Conservation (phyloP, 2,329 filamentous ascomycete genomes). For the Ceratocystis alfenasii region DNA sequence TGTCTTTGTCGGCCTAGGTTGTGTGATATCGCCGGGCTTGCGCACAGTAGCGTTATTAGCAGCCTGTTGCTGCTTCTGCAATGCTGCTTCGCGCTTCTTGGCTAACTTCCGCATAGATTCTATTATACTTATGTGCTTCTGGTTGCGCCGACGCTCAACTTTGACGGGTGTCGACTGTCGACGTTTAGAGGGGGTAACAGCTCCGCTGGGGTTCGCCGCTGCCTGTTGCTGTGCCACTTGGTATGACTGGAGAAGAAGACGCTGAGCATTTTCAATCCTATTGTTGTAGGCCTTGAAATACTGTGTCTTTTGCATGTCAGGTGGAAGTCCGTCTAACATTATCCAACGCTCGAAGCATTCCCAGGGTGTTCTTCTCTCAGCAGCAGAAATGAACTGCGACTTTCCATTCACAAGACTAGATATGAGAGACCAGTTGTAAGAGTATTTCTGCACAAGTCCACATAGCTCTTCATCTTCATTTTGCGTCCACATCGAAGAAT, state of each 20-base stretch:
- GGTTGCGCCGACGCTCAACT: slow-evolving; percentile 76
- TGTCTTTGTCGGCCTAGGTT: slow-evolving; percentile 51
- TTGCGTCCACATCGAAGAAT: slow-evolving; percentile 81
- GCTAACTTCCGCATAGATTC: slow-evolving; percentile 92
- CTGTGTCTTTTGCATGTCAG: slow-evolving; percentile 87
- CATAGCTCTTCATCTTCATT: slow-evolving; percentile 85
- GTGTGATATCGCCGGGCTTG: slow-evolving; percentile 55
- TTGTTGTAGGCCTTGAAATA: slow-evolving; percentile 71
- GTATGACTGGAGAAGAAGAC: slow-evolving; percentile 42
- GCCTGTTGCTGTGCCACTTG: slow-evolving; percentile 37
- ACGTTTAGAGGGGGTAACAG: slow-evolving; percentile 33
- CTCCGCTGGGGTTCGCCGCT: slow-evolving; percentile 22
- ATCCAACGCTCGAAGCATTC: slow-evolving; percentile 98
- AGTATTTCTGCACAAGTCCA: slow-evolving; percentile 75
- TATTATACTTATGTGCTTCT: slow-evolving; percentile 76
- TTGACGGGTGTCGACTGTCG: slow-evolving; percentile 58
- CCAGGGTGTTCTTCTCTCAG: slow-evolving; percentile 88
- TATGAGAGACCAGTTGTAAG: slow-evolving; percentile 96
- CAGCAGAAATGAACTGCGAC: slow-evolving; percentile 69
- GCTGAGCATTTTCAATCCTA: slow-evolving; percentile 49
- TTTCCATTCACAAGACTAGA: slow-evolving; percentile 63
- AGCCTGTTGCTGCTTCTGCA: slow-evolving; percentile 85
- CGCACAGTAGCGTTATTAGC: slow-evolving; percentile 65
- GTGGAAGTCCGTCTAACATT: slow-evolving; percentile 74
- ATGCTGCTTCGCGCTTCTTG: slow-evolving; percentile 77